Percentiles rank a stretch among this genome's conserved stretches.
Conservation (phyloP, 208 protist species). For the Lotmaria passim region DNA sequence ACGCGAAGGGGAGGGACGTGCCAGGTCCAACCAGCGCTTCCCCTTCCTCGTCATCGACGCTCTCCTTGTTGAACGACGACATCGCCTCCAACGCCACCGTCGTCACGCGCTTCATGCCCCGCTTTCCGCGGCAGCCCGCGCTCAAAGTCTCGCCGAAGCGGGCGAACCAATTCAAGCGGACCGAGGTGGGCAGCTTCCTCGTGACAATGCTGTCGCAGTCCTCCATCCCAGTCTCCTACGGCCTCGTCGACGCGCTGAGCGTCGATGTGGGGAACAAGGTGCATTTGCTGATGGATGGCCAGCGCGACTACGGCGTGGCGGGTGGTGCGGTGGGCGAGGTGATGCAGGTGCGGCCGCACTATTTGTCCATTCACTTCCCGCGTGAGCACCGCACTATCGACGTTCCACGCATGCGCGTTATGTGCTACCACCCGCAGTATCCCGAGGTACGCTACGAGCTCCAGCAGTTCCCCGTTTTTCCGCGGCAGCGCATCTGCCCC, state of each 20-base stretch:
- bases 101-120: conserved; percentile 54
- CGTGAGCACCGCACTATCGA: conserved; percentile 78
- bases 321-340: conserved; percentile 87
- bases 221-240: conserved; percentile 50
- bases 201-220: conserved; percentile 78
- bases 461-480: conserved; percentile 87
- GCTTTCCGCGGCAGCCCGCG: conserved; percentile 80
- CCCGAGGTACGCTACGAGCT: conserved; percentile 78
- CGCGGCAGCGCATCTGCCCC: conserved; percentile 71
- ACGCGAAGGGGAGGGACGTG: not conserved
- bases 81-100: conserved; percentile 78
- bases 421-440: conserved; percentile 75
- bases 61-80: conserved; percentile 43
- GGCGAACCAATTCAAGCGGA: conserved; percentile 68
- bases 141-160: conserved; percentile 61
- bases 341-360: conserved; percentile 70
- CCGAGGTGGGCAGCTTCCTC: conserved; percentile 83
- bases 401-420: conserved; percentile 75
- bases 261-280: conserved; percentile 74
- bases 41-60: conserved; percentile 6
- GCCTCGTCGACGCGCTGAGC: conserved; percentile 73
- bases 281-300: conserved; percentile 74
- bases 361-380: conserved; percentile 82
- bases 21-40: not conserved
- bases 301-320: conserved; percentile 54